Base-by-base conservation (phyloP, 345 rosid species). In the Populus nigra region DNA sequence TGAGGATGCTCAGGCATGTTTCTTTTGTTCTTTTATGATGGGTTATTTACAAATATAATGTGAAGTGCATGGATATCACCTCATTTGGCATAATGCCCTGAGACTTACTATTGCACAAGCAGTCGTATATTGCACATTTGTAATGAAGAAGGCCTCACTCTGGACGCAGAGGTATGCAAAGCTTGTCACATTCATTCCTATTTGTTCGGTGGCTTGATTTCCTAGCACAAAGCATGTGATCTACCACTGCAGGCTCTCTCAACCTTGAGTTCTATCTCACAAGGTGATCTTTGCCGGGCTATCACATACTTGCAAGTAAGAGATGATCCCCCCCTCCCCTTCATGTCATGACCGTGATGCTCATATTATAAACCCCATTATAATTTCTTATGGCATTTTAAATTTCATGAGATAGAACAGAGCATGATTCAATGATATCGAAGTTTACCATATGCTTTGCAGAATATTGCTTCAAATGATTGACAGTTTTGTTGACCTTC, bases 211-310 rank as follows among this genome's bases (percentile, higher is more conserved):
- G 25, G 62, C 29, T 65, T 80, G 72, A 78, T 29, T 72, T 76
- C 35, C 39, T 50, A 13, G 20, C 16, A 65, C 36, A 69, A 79
- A 73, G 77, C 71, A 65, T 57, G 39, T 67, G 31, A 55, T 70
- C 25, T 76, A 72, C 79, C 41, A 5, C 55, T 79, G 65, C 76
- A 96, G 98, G 97, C 93, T 82, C 90, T 96, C 76, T 84, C 98
- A 83, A 89, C 97, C 65, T 88, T 93, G 86, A 89, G 98, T 82
- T 81, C 89, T 72, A 88, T 96, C 72, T 90, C 97, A 69, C 97
- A 96, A 88, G 99, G 98, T 73, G 99, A 96, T 88, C 98, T 93
- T 78, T 97, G 97, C 61, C 89, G 98, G 79, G 98, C 99, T 65
- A 96, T 96, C 83, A 96, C 98, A 53, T 93, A 90, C 83, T 85